Conservation (phyloP, 768 basidiomycete species). For the Amanita rimosa region DNA sequence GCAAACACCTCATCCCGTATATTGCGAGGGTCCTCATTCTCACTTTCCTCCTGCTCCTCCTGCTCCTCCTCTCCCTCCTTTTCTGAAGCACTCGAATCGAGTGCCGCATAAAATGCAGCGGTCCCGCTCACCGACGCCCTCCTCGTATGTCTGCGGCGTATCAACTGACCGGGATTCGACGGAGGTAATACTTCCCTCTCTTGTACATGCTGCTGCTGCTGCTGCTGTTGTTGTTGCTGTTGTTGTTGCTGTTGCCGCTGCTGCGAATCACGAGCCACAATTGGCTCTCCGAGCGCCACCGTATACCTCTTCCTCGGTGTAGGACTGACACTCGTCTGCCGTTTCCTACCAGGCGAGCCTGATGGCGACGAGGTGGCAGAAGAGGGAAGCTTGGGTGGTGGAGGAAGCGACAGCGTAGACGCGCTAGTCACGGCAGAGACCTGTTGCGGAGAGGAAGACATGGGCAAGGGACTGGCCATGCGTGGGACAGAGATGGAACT, state of each 20-base stretch:
- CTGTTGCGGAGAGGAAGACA: background rate
- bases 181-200: too few relatives aligned
- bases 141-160: slow-evolving; percentile 7
- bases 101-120: slow-evolving; percentile 21
- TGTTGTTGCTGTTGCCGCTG: slow-evolving; percentile 9
- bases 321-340: slow-evolving; percentile 50
- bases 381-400: slow-evolving; percentile 4
- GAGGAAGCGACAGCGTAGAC: slow-evolving; percentile 4
- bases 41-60: slow-evolving; percentile 10
- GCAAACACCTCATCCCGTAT: slow-evolving; percentile 24
- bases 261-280: slow-evolving; percentile 30
- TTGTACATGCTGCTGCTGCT: too few relatives aligned
- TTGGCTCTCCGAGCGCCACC: slow-evolving; percentile 70
- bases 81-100: background rate
- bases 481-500: slow-evolving; percentile 7
- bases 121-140: slow-evolving; percentile 23
- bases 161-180: background rate
- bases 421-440: background rate
- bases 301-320: slow-evolving; percentile 82
- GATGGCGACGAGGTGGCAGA: slow-evolving; percentile 26
- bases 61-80: slow-evolving; percentile 9
- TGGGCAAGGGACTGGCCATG: slow-evolving; percentile 13
- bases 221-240: slow-evolving; percentile 5
- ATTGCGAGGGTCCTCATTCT: slow-evolving; percentile 11
- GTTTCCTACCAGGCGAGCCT: slow-evolving; percentile 17